Evolutionary conservation across 1,139 yeast genomes (phyloP).

Genomic region (Geotrichum cucujoidarum): DNA sequence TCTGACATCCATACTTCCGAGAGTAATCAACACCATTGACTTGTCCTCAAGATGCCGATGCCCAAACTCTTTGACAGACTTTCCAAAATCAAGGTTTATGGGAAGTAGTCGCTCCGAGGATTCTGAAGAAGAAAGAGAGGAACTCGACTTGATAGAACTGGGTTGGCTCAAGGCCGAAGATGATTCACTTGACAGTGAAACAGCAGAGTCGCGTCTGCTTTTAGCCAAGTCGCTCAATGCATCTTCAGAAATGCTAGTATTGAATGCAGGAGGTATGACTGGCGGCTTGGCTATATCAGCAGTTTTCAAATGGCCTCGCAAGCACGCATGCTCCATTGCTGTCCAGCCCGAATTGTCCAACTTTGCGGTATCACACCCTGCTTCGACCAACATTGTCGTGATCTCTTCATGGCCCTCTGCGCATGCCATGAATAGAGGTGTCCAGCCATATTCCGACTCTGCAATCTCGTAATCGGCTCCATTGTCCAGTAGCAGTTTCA

Average conservation of each 20-base stretch:
- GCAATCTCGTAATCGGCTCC: slow-evolving; percentile 73
- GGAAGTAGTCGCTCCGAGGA: background rate
- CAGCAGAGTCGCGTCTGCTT: background rate
- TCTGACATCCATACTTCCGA: slow-evolving; percentile 82
- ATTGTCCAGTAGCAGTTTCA: slow-evolving; percentile 49
- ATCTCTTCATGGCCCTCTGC: slow-evolving; percentile 70
- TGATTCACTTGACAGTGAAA: background rate
- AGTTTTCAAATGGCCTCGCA: slow-evolving; percentile 77
- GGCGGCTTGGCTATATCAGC: slow-evolving; percentile 56
- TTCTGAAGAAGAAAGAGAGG: background rate
- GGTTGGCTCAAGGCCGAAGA: slow-evolving; percentile 9
- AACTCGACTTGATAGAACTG: slow-evolving; percentile 2
- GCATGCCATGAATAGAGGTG: slow-evolving; percentile 87
- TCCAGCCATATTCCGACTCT: slow-evolving; percentile 85
- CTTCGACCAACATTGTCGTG: slow-evolving; percentile 50
- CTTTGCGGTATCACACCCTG: slow-evolving; percentile 46
- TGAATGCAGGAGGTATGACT: slow-evolving; percentile 21
- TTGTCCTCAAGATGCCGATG: slow-evolving; percentile 64
- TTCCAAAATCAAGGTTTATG: background rate
- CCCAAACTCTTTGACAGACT: slow-evolving; percentile 69
- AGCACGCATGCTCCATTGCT: slow-evolving; percentile 91
- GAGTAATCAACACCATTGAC: slow-evolving; percentile 69
- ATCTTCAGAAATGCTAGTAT: background rate
- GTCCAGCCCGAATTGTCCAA: slow-evolving; percentile 92
- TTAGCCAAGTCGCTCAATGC: background rate